These are phyloP conservation scores for Trichosporon sp. DNA, from an alignment of 1,284 basidiomycete species.

Conservation along the genomic window DNA sequence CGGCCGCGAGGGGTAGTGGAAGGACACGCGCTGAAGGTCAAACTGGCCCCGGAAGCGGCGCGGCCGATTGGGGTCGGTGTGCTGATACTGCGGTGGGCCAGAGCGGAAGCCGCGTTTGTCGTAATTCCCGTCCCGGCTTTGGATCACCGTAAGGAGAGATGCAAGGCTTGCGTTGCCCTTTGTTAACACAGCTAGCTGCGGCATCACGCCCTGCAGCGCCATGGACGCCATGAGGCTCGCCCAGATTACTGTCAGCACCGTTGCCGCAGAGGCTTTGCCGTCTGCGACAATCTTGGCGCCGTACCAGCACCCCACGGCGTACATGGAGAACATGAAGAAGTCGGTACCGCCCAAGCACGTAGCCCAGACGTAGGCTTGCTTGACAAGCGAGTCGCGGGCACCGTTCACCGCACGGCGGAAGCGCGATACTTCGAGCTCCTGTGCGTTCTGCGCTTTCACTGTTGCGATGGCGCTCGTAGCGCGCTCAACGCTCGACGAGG, in stretches of 20 bases:
- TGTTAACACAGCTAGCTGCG: constrained; percentile 67
- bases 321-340: constrained; percentile 81
- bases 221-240: constrained; percentile 82
- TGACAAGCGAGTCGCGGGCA: constrained; percentile 51
- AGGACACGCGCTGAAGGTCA: constrained; percentile 66
- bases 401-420: constrained; percentile 53
- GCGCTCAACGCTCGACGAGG: constrained; percentile 73
- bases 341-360: constrained; percentile 63
- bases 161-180: constrained; percentile 83
- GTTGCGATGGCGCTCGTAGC: constrained; percentile 75
- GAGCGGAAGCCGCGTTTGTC: background rate
- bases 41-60: constrained; percentile 66
- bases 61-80: constrained; percentile 30
- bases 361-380: constrained; percentile 69
- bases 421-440: constrained; percentile 56
- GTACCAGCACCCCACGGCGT: constrained; percentile 96
- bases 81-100: background rate
- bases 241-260: constrained; percentile 95
- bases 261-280: constrained; percentile 62
- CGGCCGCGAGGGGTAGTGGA: constrained; percentile 78
- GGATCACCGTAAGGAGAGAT: constrained; percentile 60
- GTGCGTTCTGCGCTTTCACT: constrained; percentile 93
- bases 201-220: constrained; percentile 76
- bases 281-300: constrained; percentile 77
- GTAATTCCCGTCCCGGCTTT: background rate